Evolutionary conservation across 1,284 basidiomycete genomes (phyloP).

Genomic region (Nidula niveotomentosa): DNA sequence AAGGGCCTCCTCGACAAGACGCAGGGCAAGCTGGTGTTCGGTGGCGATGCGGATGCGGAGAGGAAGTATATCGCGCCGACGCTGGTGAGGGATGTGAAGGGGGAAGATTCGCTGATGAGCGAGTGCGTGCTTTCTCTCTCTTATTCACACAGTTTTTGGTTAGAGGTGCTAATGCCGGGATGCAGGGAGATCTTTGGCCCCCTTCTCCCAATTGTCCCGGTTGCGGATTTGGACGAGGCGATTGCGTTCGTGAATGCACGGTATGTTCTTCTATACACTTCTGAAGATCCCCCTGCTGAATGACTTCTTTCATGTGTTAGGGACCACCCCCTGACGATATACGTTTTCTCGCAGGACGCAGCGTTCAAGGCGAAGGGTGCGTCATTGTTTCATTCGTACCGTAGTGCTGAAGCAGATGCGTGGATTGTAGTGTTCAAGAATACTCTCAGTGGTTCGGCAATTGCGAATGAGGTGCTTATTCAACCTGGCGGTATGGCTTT

Average conservation of each 20-base stretch:
- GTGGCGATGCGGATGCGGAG: conserved; percentile 64
- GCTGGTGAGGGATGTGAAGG: conserved; percentile 59
- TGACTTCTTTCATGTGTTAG: conserved; percentile 26
- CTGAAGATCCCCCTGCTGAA: neutral
- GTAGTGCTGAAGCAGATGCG: too few relatives aligned
- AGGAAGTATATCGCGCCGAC: conserved; percentile 69
- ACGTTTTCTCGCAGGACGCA: conserved; percentile 69
- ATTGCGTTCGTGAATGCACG: conserved; percentile 67
- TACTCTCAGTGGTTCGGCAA: conserved; percentile 65
- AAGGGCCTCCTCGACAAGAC: conserved; percentile 64
- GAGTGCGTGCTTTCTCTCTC: conserved; percentile 49
- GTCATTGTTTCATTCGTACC: neutral
- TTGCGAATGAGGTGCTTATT: conserved; percentile 69
- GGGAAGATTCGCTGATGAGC: conserved; percentile 72
- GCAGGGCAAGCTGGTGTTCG: conserved; percentile 70
- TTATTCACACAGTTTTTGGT: neutral
- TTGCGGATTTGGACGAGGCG: conserved; percentile 71
- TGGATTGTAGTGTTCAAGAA: conserved; percentile 52
- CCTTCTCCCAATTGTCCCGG: conserved; percentile 75
- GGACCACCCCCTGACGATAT: conserved; percentile 77
- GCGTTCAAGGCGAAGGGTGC: conserved; percentile 62
- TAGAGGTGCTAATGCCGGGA: too few relatives aligned
- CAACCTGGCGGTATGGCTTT: conserved; percentile 46
- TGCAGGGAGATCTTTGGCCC: conserved; percentile 75
- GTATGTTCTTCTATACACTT: conserved; percentile 29